phyloP scores from a whole-genome alignment of 352 stramenopile species.

The Pythium chondricola region DNA sequence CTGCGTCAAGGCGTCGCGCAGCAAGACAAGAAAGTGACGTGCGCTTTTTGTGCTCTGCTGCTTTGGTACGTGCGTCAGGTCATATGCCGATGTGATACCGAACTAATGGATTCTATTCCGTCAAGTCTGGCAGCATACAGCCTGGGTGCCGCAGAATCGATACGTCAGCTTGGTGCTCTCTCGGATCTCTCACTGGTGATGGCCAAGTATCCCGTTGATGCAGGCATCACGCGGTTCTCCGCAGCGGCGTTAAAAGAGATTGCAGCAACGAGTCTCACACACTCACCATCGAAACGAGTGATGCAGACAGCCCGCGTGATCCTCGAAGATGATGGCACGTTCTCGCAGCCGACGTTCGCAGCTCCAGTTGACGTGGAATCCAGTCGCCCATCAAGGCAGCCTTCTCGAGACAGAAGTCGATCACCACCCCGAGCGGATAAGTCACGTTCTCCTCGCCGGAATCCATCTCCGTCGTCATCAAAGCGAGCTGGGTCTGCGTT shows the following conservation, averaged over 20 bases:
- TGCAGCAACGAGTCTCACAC: conserved; percentile 45
- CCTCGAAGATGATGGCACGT: conserved; percentile 37
- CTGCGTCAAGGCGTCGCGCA: conserved; percentile 45
- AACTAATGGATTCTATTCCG: not conserved
- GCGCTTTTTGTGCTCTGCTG: conserved; percentile 50
- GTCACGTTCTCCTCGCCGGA: conserved; percentile 30
- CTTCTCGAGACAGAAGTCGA: not conserved
- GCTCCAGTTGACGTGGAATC: not conserved
- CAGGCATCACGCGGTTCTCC: conserved; percentile 70
- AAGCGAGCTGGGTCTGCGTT: conserved; percentile 10
- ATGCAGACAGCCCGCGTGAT: conserved; percentile 61
- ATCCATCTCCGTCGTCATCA: conserved; percentile 4
- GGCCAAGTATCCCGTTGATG: conserved; percentile 64
- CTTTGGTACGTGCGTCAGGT: conserved; percentile 37
- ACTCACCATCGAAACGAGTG: conserved; percentile 55
- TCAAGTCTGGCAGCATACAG: conserved; percentile 47
- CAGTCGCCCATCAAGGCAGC: conserved; percentile 7
- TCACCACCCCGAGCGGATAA: too few relatives aligned
- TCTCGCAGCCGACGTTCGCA: not conserved
- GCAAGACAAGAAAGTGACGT: conserved; percentile 74
- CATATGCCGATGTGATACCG: not conserved
- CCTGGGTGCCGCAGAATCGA: conserved; percentile 25
- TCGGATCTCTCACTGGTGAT: conserved; percentile 61
- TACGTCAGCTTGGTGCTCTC: conserved; percentile 51
- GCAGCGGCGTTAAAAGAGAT: conserved; percentile 44